Evolutionary conservation across 129 eudicot genomes (phyloP), one percentile per base, ranked within the genome.

Genomic region (Artemisia tridentata): DNA sequence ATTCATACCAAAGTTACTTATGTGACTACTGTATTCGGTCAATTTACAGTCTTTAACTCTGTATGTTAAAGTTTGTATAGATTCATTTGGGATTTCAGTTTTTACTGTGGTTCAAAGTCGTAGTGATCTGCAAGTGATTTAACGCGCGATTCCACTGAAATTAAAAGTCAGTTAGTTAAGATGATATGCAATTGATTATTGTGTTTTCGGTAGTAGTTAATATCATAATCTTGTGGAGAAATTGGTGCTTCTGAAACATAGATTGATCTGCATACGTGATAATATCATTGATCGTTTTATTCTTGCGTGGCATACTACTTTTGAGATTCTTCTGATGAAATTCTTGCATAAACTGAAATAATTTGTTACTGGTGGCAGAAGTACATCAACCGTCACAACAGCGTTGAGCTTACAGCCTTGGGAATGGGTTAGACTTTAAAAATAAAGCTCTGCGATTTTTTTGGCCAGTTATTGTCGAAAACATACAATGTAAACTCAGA

Each of bases 391-490:
- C 67, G 81, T 17, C 50, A 71, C 58, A 18, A 77, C 60, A 77
- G 34, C 0, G 72, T 77, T 4, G 66, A 77, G 72, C 81, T 77
- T 34, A 23, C 76, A 5, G 81, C 81, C 23, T 77, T 70, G 72
- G 81, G 81, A 54, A 77, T 11, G 81, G 81, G 81, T 77, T 43
- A 70, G 61, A 70, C 19, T 60, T 38, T 45, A 61, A 34, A 69
- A 62, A 13, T 63, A 53, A 2, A 41, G 34, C 4, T n/a, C 48
- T 60, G 27, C 3, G 34, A n/a, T 10, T 0, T 16, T 17, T 6
- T 51, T 16, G 11, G 15, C 51, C 49, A 45, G 17, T 75, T 46
- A 18, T 46, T 41, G n/a, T 69, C 71, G 54, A 63, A 10, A 53
- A 63, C 60, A 69, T 9, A 16, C 5, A 13, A 43, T 9, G 50